Evolutionary conservation across 2,329 filamentous ascomycete genomes (phyloP).

Genomic region (Penicillium sp.): DNA sequence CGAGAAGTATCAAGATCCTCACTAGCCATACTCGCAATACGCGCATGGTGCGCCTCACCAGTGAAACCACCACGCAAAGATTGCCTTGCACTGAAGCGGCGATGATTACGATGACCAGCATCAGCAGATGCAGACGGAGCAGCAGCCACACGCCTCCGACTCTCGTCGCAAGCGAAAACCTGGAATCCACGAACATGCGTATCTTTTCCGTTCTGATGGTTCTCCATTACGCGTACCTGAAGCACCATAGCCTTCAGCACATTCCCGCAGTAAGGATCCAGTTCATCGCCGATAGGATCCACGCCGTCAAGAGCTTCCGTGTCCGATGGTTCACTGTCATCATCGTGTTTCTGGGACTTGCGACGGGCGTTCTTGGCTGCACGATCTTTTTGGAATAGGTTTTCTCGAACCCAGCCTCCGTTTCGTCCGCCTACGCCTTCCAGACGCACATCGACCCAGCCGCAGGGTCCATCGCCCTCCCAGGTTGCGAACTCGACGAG

Average conservation of each 20-base stretch:
- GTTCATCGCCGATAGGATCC: slow-evolving; percentile 27
- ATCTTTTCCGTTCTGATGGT: slow-evolving; percentile 98
- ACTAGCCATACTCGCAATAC: slow-evolving; percentile 18
- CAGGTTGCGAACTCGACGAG: slow-evolving; percentile 84
- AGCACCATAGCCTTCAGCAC: slow-evolving; percentile 86
- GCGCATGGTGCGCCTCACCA: slow-evolving; percentile 22
- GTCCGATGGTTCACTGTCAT: slow-evolving; percentile 17
- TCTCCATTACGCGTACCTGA: slow-evolving; percentile 88
- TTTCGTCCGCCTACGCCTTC: slow-evolving; percentile 57
- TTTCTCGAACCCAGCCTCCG: slow-evolving; percentile 29
- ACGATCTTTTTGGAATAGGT: slow-evolving; percentile 16
- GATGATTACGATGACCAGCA: slow-evolving; percentile 28
- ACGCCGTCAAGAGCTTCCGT: slow-evolving; percentile 27
- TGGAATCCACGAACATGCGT: slow-evolving; percentile 95
- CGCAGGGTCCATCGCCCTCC: slow-evolving; percentile 73
- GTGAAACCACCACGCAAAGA: slow-evolving; percentile 28
- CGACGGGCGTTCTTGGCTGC: slow-evolving; percentile 9
- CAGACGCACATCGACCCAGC: slow-evolving; percentile 86
- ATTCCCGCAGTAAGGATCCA: slow-evolving; percentile 58
- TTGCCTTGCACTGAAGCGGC: slow-evolving; percentile 31
- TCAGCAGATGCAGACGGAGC: slow-evolving; percentile 37
- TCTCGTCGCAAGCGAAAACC: slow-evolving; percentile 64
- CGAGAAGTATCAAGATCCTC: slow-evolving; percentile 29
- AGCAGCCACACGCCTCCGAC: slow-evolving; percentile 27
- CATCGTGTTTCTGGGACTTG: slow-evolving; percentile 6